These are phyloP conservation scores for Taphrina wiesneri DNA, from an alignment of 1,139 yeast species.

Conservation along the genomic window DNA sequence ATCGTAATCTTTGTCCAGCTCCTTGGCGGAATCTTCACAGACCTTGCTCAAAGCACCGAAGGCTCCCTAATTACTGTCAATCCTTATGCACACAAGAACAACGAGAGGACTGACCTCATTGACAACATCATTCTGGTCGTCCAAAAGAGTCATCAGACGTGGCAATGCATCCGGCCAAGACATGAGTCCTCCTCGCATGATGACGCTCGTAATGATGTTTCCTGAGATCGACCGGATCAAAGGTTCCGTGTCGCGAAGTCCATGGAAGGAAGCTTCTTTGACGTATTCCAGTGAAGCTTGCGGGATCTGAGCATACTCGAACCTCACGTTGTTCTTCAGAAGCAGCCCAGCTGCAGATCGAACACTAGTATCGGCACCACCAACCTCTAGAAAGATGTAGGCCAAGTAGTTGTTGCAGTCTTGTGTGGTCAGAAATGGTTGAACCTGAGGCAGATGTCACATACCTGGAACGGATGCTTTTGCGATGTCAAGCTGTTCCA, in stretches of 20 bases:
- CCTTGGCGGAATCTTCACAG: conserved; percentile 74
- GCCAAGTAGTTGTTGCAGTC: conserved; percentile 77
- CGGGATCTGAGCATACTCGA: conserved; percentile 44
- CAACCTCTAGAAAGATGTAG: conserved; percentile 61
- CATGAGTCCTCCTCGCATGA: conserved; percentile 67
- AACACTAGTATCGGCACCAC: conserved; percentile 54
- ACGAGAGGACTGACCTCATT: conserved; percentile 6
- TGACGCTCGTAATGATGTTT: conserved; percentile 80
- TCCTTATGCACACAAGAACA: neutral
- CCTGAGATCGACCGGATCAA: conserved; percentile 86
- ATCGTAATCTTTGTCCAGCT: conserved; percentile 61
- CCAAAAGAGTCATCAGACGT: conserved; percentile 58
- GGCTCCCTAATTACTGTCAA: conserved; percentile 56
- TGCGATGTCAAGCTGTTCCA: conserved; percentile 32
- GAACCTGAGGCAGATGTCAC: neutral
- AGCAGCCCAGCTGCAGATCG: conserved; percentile 88
- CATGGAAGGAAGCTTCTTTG: conserved; percentile 64
- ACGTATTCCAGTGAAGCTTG: conserved; percentile 55
- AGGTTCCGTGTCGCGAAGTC: conserved; percentile 60
- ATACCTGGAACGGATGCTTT: conserved; percentile 24
- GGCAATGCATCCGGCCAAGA: conserved; percentile 77
- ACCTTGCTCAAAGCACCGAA: conserved; percentile 80
- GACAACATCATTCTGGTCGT: conserved; percentile 40
- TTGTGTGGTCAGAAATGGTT: conserved; percentile 49
- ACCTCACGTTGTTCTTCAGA: conserved; percentile 69